phyloP scores from a whole-genome alignment of 371 early-diverging fungal genomes.

The Rhizopus sp. region DNA sequence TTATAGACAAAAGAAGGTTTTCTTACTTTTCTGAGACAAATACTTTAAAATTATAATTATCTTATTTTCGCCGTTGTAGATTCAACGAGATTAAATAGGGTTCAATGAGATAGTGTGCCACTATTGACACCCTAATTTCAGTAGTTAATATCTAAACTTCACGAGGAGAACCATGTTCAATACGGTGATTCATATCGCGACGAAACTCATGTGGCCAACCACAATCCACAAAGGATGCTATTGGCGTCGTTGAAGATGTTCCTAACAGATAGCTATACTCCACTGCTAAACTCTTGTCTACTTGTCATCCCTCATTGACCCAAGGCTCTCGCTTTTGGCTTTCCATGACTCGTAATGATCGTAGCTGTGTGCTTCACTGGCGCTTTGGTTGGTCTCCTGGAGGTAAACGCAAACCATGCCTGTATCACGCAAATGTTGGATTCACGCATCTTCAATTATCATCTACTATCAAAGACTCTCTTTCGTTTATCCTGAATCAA shows the following conservation, averaged over 20 bases:
- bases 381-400: background rate
- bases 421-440: background rate
- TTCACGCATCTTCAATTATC: background rate
- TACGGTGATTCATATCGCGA: no score
- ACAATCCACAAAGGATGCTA: conserved; percentile 9
- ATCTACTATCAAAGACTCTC: no score
- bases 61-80: no score
- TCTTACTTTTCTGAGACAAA: no score
- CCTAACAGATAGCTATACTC: background rate
- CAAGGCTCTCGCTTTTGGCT: background rate
- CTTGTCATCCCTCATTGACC: background rate
- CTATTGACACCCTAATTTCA: no score
- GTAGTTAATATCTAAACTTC: no score
- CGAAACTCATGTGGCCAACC: background rate
- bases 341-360: background rate
- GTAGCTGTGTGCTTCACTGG: background rate
- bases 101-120: no score
- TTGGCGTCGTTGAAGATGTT: background rate
- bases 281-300: background rate
- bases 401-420: background rate
- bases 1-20: no score
- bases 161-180: no score
- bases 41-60: no score
- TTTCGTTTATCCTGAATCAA: no score
- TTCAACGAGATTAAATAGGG: no score